Base-by-base conservation (phyloP, 2,329 filamentous ascomycete genomes). In the Myotisia sp. region DNA sequence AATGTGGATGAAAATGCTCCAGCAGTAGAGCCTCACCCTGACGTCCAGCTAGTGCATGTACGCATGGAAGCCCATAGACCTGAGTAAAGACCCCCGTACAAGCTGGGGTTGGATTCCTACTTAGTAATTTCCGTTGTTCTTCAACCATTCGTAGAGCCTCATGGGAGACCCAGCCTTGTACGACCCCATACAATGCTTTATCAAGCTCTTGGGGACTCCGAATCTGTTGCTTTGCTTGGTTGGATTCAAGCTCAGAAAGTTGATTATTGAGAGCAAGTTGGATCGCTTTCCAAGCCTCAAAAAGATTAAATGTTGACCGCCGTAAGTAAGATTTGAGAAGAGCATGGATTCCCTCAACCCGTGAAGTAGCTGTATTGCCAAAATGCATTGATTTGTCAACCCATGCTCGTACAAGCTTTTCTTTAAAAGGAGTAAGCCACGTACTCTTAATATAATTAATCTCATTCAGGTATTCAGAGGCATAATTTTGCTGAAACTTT, bases 361-460 rank as follows among this genome's bases (percentile, higher is more conserved):
- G 22, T 24, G 22, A 24, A 24, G 22, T 24, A 24, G 22, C 22
- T 24, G 22, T 24, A 24, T 24, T 24, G 22, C 22, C 22, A 24
- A 24, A 24, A 24, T 24, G 22, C 22, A 24, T 24, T 24, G 22
- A 24, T 24, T 24, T 6, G n/a, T 24, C 22, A 24, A 24, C 22
- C 22, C 22, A 24, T 24, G 22, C 22, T 24, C 22, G 22, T 24
- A 24, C 22, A n/a, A 24, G 22, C 22, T 24, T 24, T 24, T 24
- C 22, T 24, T 24, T 24, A n/a, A 24, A 24, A 24, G 22, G 22
- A 24, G n/a, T 24, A 24, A 24, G 22, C 22, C 22, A 24, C n/a
- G 22, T 24, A 24, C n/a, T 24, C 22, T 24, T 24, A 24, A 24
- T 24, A 24, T 24, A 24, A n/a, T 24, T 24, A 24, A 24, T 24